A percentile compares a stretch with the other conserved stretches of the same genome.
Conservation (phyloP, 345 rosid species). For the Sisymbrium altissimum region DNA sequence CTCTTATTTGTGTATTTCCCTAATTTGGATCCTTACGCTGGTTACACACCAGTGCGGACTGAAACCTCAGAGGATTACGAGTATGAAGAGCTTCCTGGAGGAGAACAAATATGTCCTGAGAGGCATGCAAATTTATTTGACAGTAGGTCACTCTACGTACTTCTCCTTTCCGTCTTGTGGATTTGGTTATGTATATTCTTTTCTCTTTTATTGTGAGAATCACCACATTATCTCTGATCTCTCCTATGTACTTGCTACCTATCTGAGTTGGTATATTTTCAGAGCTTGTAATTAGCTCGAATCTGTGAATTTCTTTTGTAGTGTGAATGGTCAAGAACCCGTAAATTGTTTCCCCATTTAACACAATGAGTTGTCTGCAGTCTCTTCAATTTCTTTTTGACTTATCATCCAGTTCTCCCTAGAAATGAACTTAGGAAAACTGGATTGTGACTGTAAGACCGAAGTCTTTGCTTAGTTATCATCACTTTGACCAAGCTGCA, state of each 20-base stretch:
- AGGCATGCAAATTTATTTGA: conserved; percentile 69
- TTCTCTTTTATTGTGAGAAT: conserved; percentile 16
- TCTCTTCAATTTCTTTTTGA: background rate
- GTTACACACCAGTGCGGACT: conserved; percentile 61
- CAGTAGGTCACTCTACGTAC: conserved; percentile 47
- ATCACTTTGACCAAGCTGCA: conserved; percentile 9
- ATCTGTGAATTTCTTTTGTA: background rate
- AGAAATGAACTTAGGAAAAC: background rate
- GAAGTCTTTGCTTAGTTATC: background rate
- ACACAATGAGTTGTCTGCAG: background rate
- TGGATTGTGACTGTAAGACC: conserved; percentile 8
- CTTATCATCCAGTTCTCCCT: background rate
- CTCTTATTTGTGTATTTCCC: conserved; percentile 78
- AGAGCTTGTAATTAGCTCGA: too few species aligned
- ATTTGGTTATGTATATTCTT: conserved; percentile 16
- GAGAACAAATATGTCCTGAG: conserved; percentile 92
- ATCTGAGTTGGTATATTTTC: too few species aligned
- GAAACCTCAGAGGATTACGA: conserved; percentile 62
- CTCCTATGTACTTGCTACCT: too few species aligned
- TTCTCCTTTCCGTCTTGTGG: conserved; percentile 8
- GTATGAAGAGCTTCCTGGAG: conserved; percentile 90
- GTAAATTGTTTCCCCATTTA: background rate
- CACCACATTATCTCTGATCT: conserved; percentile 6
- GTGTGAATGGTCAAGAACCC: background rate
- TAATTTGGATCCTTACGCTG: conserved; percentile 83